Percentiles rank a stretch among this genome's conserved stretches.
These are phyloP conservation scores for Cydonia oblonga DNA, from an alignment of 331 rosid species.

Conservation along the genomic window DNA sequence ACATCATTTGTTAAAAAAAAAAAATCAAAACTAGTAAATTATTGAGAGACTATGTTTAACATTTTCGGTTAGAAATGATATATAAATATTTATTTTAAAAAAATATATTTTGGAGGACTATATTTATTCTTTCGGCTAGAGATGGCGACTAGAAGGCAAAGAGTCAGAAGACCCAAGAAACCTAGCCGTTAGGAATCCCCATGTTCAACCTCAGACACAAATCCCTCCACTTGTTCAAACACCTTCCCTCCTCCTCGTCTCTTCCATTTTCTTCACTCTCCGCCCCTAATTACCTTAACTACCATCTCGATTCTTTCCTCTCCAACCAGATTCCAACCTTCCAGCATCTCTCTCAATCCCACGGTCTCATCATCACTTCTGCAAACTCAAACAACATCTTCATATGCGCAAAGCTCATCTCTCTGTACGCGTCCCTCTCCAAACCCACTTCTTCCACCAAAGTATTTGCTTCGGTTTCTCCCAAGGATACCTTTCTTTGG, in stretches of 20 bases:
- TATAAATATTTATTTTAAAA: too few species aligned
- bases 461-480: slow-evolving; percentile 30
- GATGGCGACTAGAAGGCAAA: not conserved
- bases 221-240: not conserved
- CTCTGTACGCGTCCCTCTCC: slow-evolving; percentile 43
- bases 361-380: slow-evolving; percentile 47
- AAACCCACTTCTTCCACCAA: slow-evolving; percentile 25
- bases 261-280: slow-evolving; percentile 1
- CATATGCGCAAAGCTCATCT: slow-evolving; percentile 66
- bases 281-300: slow-evolving; percentile 3
- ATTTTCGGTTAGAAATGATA: accelerated
- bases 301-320: slow-evolving; percentile 33
- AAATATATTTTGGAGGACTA: too few species aligned
- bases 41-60: too few species aligned
- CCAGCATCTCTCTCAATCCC: slow-evolving; percentile 39
- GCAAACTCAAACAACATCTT: slow-evolving; percentile 63
- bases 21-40: too few species aligned
- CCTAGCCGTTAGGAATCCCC: not conserved
- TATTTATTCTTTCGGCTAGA: too few species aligned
- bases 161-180: not conserved
- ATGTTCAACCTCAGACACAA: slow-evolving; percentile 5
- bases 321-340: slow-evolving; percentile 24
- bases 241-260: not conserved
- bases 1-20: too few species aligned
- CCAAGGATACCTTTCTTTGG: slow-evolving; percentile 57